Evolutionary conservation across 331 rosid genomes (phyloP), one percentile per base, ranked within the genome.

Genomic region (Dryas integrifolia): DNA sequence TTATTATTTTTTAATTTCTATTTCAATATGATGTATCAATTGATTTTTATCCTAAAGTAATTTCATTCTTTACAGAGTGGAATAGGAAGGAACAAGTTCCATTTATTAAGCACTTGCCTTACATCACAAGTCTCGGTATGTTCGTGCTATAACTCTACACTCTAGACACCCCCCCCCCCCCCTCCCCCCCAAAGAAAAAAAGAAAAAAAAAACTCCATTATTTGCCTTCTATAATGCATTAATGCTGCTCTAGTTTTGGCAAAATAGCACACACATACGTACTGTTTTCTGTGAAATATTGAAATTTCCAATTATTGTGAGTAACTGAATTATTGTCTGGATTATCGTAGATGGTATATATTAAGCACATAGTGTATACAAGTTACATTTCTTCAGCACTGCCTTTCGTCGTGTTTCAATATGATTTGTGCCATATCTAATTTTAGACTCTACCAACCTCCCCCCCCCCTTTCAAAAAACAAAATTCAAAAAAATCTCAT

Each of bases 51-150:
- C 8, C 63, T 68, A 14, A 13, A 72, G 69, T 72, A 72, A 45
- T 76, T 72, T 76, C 48, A 68, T 80, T 82, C 52, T 81, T 80
- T 80, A 48, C 89, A 91, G 97, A 72, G 80, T 73, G 78, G 76
- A 40, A 44, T 49, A 14, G 81, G 81, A 64, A 66, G 87, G 72
- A 68, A 82, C 66, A 83, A 75, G 76, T 72, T 77, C 59, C 81
- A 77, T 67, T 61, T 77, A 58, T 77, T 38, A 58, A 77, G 73
- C 64, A 65, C 85, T 70, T 40, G 84, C 71, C 77, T 84, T 67
- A 78, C 85, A 5, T 83, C 81, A 43, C 80, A 67, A 5, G 59
- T 76, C 65, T 80, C 21, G 78, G 94, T 88, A 77, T 30, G 35
- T 62, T 75, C 41, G 45, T 78, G 45, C 52, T 58, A 45, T 41